Conservation (phyloP, 495 filamentous ascomycete species). For the Neurospora sublineolata region DNA sequence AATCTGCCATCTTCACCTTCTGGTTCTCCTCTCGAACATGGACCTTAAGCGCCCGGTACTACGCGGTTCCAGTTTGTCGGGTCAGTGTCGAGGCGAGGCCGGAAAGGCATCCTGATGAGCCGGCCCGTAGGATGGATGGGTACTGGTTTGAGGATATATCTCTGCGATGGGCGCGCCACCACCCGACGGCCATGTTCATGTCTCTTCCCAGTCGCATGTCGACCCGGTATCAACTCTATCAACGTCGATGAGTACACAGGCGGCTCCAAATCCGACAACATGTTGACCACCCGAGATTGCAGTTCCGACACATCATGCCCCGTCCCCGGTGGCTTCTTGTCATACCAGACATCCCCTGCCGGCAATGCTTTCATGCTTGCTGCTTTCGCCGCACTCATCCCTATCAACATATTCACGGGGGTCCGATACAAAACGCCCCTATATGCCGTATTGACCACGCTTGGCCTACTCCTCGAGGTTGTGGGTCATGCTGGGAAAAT, state of each 20-base stretch:
- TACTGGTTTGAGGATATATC: background rate
- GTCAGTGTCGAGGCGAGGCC: background rate
- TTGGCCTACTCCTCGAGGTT: conserved; percentile 27
- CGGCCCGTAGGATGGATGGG: background rate
- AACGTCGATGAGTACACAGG: background rate
- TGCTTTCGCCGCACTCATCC: conserved; percentile 27
- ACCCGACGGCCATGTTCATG: background rate
- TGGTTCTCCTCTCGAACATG: background rate
- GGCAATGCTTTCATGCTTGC: conserved; percentile 28
- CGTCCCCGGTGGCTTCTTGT: conserved; percentile 15
- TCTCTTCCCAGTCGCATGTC: background rate
- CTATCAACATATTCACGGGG: conserved; percentile 24
- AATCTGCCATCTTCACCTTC: background rate
- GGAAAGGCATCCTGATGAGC: background rate
- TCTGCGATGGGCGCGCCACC: background rate
- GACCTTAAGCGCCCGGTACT: background rate
- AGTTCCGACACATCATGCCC: conserved; percentile 8
- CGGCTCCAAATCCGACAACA: background rate
- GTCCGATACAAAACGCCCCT: conserved; percentile 24
- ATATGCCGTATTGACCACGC: conserved; percentile 21
- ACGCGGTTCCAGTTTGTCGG: background rate
- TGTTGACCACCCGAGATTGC: conserved; percentile 6
- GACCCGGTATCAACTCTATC: background rate
- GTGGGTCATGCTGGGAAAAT: conserved; percentile 30
- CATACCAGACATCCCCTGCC: conserved; percentile 17